Evolutionary conservation across 2,329 filamentous ascomycete genomes (phyloP).

Genomic region (Bipolaris bicolor): DNA sequence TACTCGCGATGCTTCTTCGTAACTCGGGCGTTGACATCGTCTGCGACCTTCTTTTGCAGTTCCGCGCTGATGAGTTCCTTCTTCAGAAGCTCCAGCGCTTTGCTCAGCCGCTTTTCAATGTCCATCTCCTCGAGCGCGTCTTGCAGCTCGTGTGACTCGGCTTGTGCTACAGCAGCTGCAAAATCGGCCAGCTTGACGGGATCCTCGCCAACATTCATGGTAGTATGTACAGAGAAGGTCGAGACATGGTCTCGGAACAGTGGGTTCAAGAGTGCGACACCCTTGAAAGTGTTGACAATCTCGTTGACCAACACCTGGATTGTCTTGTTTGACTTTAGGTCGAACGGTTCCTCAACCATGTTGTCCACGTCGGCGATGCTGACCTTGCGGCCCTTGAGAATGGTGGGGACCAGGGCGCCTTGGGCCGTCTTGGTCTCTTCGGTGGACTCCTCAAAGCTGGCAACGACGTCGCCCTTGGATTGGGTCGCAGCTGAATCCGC

Average conservation of each 20-base stretch:
- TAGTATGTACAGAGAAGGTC: conserved; percentile 79
- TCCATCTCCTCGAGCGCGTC: conserved; percentile 88
- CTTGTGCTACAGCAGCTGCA: conserved; percentile 87
- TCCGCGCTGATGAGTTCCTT: conserved; percentile 99
- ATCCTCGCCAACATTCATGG: conserved; percentile 93
- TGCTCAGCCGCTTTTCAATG: conserved; percentile 89
- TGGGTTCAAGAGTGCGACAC: conserved; percentile 90
- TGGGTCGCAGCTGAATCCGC: conserved; percentile 59
- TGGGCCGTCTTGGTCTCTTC: conserved; percentile 60
- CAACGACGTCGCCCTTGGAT: conserved; percentile 80
- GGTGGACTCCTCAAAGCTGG: conserved; percentile 88
- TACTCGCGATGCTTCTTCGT: conserved; percentile 97
- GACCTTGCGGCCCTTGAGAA: conserved; percentile 88
- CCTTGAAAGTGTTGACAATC: conserved; percentile 98
- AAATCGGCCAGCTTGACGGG: conserved; percentile 96
- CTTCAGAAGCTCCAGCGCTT: conserved; percentile 89
- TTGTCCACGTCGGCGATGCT: conserved; percentile 97
- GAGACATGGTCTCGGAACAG: conserved; percentile 97
- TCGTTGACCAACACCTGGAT: conserved; percentile 94
- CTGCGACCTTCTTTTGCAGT: conserved; percentile 94
- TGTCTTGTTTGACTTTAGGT: conserved; percentile 85
- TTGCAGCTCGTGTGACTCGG: conserved; percentile 87
- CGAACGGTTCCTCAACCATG: conserved; percentile 83
- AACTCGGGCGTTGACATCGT: conserved; percentile 97
- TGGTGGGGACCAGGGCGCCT: conserved; percentile 83